Evolutionary conservation across 257 asterid species (phyloP).

Genomic region (Voacanga thouarsii): DNA sequence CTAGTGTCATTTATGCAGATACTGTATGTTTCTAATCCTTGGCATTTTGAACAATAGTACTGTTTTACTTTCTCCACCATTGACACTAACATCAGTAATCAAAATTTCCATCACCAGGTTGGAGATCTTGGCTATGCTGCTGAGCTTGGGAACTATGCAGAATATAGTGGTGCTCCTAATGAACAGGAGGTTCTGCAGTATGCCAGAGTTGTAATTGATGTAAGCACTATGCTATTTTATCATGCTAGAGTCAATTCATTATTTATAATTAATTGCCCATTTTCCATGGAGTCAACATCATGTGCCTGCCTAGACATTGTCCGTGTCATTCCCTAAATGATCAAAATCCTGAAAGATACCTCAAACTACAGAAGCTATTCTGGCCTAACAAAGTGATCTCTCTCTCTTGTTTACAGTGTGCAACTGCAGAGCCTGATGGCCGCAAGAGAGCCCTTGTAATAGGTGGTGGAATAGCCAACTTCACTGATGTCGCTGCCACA

Average conservation of each 20-base stretch:
- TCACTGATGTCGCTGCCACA: slow-evolving; percentile 94
- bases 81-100: neutral
- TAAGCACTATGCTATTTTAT: slow-evolving; percentile 30
- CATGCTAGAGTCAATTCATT: neutral
- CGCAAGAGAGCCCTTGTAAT: slow-evolving; percentile 81
- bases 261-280: neutral
- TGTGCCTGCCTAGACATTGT: too few relatives aligned
- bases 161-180: slow-evolving; percentile 95
- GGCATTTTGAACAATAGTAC: neutral
- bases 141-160: slow-evolving; percentile 96
- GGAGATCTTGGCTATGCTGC: slow-evolving; percentile 96
- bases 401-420: slow-evolving; percentile 53
- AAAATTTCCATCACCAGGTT: slow-evolving; percentile 41
- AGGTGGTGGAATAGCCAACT: slow-evolving; percentile 96
- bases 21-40: slow-evolving; percentile 48
- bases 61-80: neutral
- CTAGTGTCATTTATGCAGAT: slow-evolving; percentile 94
- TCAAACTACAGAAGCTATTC: neutral
- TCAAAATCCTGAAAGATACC: neutral
- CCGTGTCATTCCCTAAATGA: neutral
- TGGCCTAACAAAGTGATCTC: neutral
- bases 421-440: slow-evolving; percentile 93
- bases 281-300: neutral
- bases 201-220: slow-evolving; percentile 94
- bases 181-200: slow-evolving; percentile 96